Evolutionary conservation across 2,329 filamentous ascomycete genomes (phyloP), one percentile per base, ranked within the genome.

Genomic region (Stagonosporopsis tanaceti): DNA sequence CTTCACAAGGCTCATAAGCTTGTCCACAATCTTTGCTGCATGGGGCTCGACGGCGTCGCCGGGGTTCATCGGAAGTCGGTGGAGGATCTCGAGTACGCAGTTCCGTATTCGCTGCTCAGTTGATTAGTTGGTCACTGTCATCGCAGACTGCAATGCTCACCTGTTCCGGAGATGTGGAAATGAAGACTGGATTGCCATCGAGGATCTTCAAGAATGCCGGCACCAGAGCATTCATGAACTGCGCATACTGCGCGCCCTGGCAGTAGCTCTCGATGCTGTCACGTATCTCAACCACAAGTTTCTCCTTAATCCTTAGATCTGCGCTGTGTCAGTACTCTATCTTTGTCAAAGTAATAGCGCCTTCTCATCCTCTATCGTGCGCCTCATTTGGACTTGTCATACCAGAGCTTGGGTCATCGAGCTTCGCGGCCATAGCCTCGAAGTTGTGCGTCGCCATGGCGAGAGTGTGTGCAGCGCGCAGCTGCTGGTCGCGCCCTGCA

Each of bases 211-310:
- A 86, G 79, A 98, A 95, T 32, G 96, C 87, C 37, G 95, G 95
- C 80, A 98, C 90, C 70, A 97, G 84, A 78, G 91, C 91, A 72
- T 91, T 87, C 59, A 99, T 84, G 75, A 99, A 98, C 47, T 85
- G 83, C 27, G 86, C 79, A 76, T 98, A 99, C 68, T 88, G 88
- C 53, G 85, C 83, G 50, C 91, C 89, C 70, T 86, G 87, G 52
- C 90, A 92, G 80, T 95, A 96, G 71, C 92, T 85, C 70, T 99
- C 96, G 66, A 98, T 88, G 69, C 86, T 92, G 79, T 99, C 96
- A 74, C 95, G 92, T 70, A 99, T 83, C 64, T 93, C 90, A 50
- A 89, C 88, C 61, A 94, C 92, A 63, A 93, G 88, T 70, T 92
- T 91, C 61, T 90, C 85, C 80, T 93, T 96, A 57, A 87, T 79